Base-by-base conservation (phyloP, 306 rosid genomes). In the Acacia confusa region DNA sequence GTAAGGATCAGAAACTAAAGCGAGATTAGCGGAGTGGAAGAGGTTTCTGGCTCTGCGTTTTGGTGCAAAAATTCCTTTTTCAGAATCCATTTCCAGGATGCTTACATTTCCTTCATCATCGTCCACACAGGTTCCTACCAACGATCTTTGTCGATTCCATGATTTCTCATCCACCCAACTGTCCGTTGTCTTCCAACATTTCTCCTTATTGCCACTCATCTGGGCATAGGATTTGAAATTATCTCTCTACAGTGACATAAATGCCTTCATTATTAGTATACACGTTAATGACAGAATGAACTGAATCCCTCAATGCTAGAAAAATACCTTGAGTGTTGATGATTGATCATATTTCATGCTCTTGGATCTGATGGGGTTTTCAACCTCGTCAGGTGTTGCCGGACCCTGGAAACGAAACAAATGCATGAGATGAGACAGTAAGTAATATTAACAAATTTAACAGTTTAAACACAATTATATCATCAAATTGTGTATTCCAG, bases 331-430 rank as follows among this genome's bases (percentile, higher is more conserved):
- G 66, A 89, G 85, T 12, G 74, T 17, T 13, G 87, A 85, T 36
- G 87, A 69, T 20, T 86, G 89, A 15, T 88, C 89, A 64, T 81
- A 74, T 77, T 87, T 88, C 32, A 70, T 34, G 71, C 94, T 92
- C 86, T 60, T 85, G 17, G 84, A 74, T 72, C 84, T 82, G 48
- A 89, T 76, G n/a, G 77, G 79, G 65, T 82, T 89, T 80, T 90
- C 94, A 78, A 84, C 50, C 63, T 92, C 90, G 38, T 92, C 92
- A 0, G 97, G 97, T 47, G 97, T 92, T 43, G 84, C 83, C 4
- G 92, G 94, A 79, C 85, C 92, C 98, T 92, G 85, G 38, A 22
- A 53, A 28, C 34, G 38, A 13, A 65, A 70, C 24, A 60, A 19
- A 78, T 27, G 60, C 22, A 61, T 14, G 68, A 27, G 68, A 60